Conservation (phyloP, 441 rosid species). For the Populus tomentosa region DNA sequence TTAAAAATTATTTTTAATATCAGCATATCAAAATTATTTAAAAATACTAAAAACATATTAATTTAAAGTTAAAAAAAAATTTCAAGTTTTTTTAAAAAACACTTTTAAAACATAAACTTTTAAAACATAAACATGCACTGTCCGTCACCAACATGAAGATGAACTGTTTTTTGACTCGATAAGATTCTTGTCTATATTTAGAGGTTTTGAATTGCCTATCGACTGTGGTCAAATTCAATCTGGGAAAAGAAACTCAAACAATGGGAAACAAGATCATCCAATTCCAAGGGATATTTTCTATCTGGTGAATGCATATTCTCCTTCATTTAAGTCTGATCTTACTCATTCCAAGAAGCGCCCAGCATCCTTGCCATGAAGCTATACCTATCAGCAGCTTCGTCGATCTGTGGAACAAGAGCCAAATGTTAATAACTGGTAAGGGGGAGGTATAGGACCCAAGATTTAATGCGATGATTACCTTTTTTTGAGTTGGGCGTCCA, state of each 20-base stretch:
- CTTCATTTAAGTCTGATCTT: not conserved
- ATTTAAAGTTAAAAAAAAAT: no score
- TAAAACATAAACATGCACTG: no score
- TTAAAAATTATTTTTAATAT: no score
- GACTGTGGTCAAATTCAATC: not conserved
- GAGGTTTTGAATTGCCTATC: not conserved
- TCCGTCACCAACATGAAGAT: constrained; percentile 67
- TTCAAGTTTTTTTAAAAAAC: no score
- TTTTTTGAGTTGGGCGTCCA: constrained; percentile 85
- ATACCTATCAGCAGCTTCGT: constrained; percentile 70
- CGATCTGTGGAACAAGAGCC: constrained; percentile 43
- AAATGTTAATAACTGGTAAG: not conserved
- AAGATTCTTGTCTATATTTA: not conserved
- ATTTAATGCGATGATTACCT: constrained; percentile 32
- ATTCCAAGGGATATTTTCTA: not conserved
- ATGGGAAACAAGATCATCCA: not conserved
- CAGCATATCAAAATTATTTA: no score
- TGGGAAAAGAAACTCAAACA: not conserved
- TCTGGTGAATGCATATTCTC: not conserved
- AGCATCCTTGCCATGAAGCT: constrained; percentile 29
- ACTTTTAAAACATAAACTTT: no score
- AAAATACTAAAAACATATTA: no score
- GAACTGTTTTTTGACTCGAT: constrained; percentile 44
- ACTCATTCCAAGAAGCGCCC: constrained; percentile 70
- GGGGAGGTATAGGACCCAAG: not conserved